phyloP scores from a whole-genome alignment of 306 rosid species.

The Begonia peltatifolia region DNA sequence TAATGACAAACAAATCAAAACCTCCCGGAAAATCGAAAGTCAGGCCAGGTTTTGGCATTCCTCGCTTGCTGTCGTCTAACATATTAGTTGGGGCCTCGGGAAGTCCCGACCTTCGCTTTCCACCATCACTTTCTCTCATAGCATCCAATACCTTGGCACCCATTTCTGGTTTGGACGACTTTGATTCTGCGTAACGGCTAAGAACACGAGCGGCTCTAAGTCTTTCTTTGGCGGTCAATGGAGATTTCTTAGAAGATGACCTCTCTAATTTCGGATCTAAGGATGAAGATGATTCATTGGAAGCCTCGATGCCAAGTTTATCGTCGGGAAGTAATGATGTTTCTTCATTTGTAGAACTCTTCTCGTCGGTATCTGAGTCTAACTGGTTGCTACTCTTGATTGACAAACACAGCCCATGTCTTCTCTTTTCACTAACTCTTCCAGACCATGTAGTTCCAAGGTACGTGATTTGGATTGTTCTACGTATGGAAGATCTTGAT shows the following conservation, averaged over 20 bases:
- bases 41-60: constrained; percentile 53
- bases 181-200: constrained; percentile 39
- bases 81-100: constrained; percentile 87
- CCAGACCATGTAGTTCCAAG: constrained; percentile 20
- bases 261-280: constrained; percentile 19
- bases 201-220: constrained; percentile 71
- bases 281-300: constrained; percentile 25
- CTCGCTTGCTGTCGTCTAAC: constrained; percentile 79
- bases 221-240: constrained; percentile 70
- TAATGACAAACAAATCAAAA: constrained; percentile 43
- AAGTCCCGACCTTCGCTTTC: constrained; percentile 68
- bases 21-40: constrained; percentile 79
- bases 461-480: constrained; percentile 26
- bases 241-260: constrained; percentile 24
- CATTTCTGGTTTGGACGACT: constrained; percentile 47
- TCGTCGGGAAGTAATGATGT: constrained; percentile 15
- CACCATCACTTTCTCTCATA: constrained; percentile 57
- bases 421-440: constrained; percentile 28
- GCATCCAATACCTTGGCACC: constrained; percentile 72
- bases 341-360: constrained; percentile 24
- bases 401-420: constrained; percentile 24
- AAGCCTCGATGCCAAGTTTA: constrained; percentile 11
- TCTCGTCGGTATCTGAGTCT: constrained; percentile 33
- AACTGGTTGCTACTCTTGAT: constrained; percentile 57
- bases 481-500: constrained; percentile 18